Percentiles rank a stretch among this genome's conserved stretches.
Evolutionary conservation across 129 eudicot genomes (phyloP).

Genomic region (Helichrysum umbraculigerum): DNA sequence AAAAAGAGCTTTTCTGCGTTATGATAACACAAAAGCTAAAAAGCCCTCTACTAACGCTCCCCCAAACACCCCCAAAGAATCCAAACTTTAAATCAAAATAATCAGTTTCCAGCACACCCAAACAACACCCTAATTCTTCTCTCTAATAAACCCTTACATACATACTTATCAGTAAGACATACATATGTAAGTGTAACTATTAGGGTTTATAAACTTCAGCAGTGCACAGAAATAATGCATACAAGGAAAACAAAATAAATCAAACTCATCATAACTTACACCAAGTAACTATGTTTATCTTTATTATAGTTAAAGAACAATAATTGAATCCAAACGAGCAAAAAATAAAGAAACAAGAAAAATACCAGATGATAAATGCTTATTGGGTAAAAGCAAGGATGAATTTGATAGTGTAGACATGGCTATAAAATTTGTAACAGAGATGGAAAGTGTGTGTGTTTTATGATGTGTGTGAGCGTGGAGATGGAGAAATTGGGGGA

Average conservation of each 20-base stretch:
- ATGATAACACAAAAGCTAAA: too few species aligned
- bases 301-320: background rate
- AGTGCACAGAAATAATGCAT: background rate
- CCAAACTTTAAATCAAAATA: background rate
- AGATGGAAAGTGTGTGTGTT: constrained; percentile 6
- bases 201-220: constrained; percentile 17
- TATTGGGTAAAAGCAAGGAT: constrained; percentile 33
- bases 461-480: background rate
- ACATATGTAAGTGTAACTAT: background rate
- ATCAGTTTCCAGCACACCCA: background rate
- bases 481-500: constrained; percentile 10
- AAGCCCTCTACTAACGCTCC: too few species aligned
- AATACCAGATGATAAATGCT: constrained; percentile 46
- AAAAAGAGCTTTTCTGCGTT: too few species aligned
- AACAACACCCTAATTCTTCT: background rate
- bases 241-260: background rate
- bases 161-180: background rate
- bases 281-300: background rate
- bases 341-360: background rate
- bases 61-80: too few species aligned
- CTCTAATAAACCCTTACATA: background rate
- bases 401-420: constrained; percentile 56
- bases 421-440: constrained; percentile 2
- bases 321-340: background rate
- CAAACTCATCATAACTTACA: background rate